Conservation (phyloP, 345 rosid species). For the Aquilaria malaccensis region DNA sequence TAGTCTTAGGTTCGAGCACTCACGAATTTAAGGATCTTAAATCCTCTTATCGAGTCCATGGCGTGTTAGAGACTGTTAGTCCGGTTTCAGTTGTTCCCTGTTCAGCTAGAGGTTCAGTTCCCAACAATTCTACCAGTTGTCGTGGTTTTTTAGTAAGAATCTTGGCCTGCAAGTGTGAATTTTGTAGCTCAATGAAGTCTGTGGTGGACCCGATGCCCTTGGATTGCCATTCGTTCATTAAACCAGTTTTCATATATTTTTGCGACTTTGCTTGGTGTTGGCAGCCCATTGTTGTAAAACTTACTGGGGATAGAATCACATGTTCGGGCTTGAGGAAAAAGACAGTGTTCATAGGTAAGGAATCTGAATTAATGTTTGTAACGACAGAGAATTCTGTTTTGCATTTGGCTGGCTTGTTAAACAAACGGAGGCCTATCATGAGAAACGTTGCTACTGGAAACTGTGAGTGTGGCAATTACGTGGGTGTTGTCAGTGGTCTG, state of each 20-base stretch:
- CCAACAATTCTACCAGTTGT: constrained; percentile 24
- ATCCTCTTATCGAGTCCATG: constrained; percentile 37
- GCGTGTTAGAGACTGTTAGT: constrained; percentile 52
- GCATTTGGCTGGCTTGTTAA: constrained; percentile 29
- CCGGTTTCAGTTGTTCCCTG: constrained; percentile 71
- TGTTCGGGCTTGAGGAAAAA: constrained; percentile 61
- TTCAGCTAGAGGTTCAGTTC: constrained; percentile 15
- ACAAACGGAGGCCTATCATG: constrained; percentile 18
- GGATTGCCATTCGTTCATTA: constrained; percentile 32
- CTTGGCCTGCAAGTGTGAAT: constrained; percentile 51
- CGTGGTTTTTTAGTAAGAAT: constrained; percentile 58
- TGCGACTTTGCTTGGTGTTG: constrained; percentile 52
- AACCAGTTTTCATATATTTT: constrained; percentile 49
- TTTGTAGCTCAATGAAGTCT: constrained; percentile 23
- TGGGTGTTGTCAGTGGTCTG: constrained; percentile 62
- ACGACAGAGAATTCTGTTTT: constrained; percentile 43
- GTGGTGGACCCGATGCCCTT: background rate
- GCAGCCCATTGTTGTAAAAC: constrained; percentile 69
- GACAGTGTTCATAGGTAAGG: constrained; percentile 42
- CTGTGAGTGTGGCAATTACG: constrained; percentile 50
- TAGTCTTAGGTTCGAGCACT: constrained; percentile 20
- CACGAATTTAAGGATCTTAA: constrained; percentile 28
- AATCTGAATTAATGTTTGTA: constrained; percentile 52
- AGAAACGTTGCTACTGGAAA: constrained; percentile 26
- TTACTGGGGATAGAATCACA: constrained; percentile 40